These are phyloP conservation scores for Anthracocystis panici-leucophaei DNA, from an alignment of 1,284 basidiomycete species.

Conservation along the genomic window DNA sequence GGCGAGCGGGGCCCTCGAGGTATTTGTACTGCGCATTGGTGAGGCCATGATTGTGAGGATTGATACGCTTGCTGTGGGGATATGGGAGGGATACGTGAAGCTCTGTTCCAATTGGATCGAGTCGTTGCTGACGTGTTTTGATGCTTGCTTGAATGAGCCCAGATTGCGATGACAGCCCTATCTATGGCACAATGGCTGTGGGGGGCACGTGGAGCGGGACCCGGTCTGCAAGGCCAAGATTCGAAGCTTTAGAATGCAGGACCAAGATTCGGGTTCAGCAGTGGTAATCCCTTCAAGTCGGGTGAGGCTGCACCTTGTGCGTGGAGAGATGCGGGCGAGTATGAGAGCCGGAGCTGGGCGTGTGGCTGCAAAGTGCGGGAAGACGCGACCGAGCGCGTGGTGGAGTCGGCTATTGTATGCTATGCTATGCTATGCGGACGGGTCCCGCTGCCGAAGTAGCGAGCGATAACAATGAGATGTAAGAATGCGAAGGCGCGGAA, in stretches of 20 bases:
- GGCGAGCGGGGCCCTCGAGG: slow-evolving; percentile 22
- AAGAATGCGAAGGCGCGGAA: not conserved
- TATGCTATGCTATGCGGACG: too few species aligned
- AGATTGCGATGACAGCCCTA: not conserved
- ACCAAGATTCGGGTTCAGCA: not conserved
- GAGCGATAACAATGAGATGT: not conserved
- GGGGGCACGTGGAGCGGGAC: not conserved
- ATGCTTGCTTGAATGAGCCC: slow-evolving; percentile 1
- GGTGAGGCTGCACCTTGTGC: too few species aligned
- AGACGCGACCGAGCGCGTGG: not conserved
- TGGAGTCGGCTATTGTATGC: too few species aligned
- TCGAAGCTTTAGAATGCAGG: not conserved
- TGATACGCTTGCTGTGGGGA: not conserved
- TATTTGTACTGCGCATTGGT: slow-evolving; percentile 14
- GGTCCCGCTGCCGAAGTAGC: too few species aligned
- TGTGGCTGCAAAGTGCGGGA: not conserved
- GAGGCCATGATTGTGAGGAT: slow-evolving; percentile 17
- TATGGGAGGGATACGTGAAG: not conserved
- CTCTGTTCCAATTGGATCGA: not conserved
- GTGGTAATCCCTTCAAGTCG: not conserved
- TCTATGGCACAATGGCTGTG: not conserved
- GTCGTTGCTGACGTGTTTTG: not conserved
- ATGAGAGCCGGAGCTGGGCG: too few species aligned
- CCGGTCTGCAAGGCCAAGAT: not conserved
- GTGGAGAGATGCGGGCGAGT: not conserved